Evolutionary conservation across 805 yeast species (phyloP).

Genomic region (Jamesozyma piceae): DNA sequence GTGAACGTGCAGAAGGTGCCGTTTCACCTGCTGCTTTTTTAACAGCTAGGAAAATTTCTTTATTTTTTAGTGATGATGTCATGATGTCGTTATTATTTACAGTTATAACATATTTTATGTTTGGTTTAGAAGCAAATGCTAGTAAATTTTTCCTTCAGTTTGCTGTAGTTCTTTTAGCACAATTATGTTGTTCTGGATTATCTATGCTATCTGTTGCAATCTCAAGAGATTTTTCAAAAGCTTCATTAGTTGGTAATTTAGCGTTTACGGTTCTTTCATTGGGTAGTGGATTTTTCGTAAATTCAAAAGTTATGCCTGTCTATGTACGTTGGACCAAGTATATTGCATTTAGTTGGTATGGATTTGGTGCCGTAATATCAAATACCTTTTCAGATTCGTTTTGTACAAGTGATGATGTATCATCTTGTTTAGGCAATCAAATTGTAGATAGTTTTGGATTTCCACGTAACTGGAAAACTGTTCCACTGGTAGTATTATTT

Average conservation of each 20-base stretch:
- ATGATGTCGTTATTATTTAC: constrained; percentile 52
- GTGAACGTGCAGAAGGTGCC: constrained; percentile 65
- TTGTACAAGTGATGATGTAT: constrained; percentile 38
- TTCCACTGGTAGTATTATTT: constrained; percentile 52
- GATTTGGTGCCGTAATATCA: constrained; percentile 57
- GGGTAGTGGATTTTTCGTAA: constrained; percentile 75
- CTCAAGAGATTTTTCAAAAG: constrained; percentile 51
- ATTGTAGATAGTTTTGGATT: constrained; percentile 52
- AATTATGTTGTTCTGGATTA: constrained; percentile 32
- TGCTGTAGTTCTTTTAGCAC: constrained; percentile 46
- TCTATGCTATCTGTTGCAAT: constrained; percentile 38
- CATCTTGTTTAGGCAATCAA: constrained; percentile 35
- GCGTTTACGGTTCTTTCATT: constrained; percentile 63
- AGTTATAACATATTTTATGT: constrained; percentile 63
- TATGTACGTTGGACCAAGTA: constrained; percentile 82
- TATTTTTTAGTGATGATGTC: constrained; percentile 60
- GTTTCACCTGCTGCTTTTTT: constrained; percentile 61
- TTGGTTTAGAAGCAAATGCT: constrained; percentile 49
- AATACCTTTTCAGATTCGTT: constrained; percentile 58
- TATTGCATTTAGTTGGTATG: constrained; percentile 68
- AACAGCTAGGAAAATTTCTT: constrained; percentile 54
- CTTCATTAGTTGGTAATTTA: constrained; percentile 52
- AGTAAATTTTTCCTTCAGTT: constrained; percentile 55
- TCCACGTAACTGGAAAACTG: constrained; percentile 51
- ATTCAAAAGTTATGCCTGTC: constrained; percentile 66